These are phyloP conservation scores for Mucor mucedo DNA, from an alignment of 371 early-diverging fungal genomes.

Conservation along the genomic window DNA sequence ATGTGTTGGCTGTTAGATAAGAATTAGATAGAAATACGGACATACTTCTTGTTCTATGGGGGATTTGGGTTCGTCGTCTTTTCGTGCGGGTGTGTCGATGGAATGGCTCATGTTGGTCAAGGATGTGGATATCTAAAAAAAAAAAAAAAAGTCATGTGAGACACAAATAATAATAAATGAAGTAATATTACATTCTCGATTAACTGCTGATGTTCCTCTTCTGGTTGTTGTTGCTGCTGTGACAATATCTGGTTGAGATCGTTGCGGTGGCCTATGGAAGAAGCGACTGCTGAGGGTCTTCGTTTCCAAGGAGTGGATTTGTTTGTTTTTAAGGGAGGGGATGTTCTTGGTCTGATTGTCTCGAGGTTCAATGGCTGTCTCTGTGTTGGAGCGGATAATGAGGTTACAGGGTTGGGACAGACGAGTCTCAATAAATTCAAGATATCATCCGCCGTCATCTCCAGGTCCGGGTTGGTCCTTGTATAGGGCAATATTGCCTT, in stretches of 20 bases:
- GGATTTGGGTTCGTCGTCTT: slow-evolving; percentile 11
- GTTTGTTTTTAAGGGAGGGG: slow-evolving; percentile 17
- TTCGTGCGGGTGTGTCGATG: background rate
- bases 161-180: background rate
- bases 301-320: slow-evolving; percentile 37
- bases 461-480: slow-evolving; percentile 48
- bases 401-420: slow-evolving; percentile 29
- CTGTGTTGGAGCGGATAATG: slow-evolving; percentile 32
- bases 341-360: slow-evolving; percentile 23
- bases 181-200: background rate
- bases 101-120: background rate
- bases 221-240: background rate
- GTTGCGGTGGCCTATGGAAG: slow-evolving; percentile 16
- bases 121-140: background rate
- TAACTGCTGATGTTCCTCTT: background rate
- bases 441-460: slow-evolving; percentile 58
- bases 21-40: background rate
- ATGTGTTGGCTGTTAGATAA: background rate
- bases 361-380: slow-evolving; percentile 1
- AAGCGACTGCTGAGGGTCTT: slow-evolving; percentile 30
- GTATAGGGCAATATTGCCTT: slow-evolving; percentile 51
- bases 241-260: background rate
- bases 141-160: background rate
- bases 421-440: slow-evolving; percentile 47
- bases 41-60: slow-evolving; percentile 7